Base-by-base conservation (phyloP, 257 asterid genomes). In the Datura wrightii region DNA sequence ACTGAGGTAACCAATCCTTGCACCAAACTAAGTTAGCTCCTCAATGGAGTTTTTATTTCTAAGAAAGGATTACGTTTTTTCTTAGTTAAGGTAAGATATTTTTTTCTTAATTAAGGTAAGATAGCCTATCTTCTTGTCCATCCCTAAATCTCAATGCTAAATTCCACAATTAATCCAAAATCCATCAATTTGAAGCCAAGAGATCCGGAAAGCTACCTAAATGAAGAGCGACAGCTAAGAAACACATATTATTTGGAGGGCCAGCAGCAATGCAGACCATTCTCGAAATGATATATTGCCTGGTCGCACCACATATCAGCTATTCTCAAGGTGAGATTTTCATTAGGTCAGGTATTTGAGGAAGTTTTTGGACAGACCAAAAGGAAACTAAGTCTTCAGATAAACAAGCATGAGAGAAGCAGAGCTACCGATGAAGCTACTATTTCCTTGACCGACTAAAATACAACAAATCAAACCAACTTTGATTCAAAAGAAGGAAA, bases 181-280 rank as follows among this genome's bases (percentile, higher is more conserved):
- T 63, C 71, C 10, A 63, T 63, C 71, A 63, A 63, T 16, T 31
- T 63, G 44, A 63, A 63, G 71, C 71, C n/a, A 63, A 31, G 71
- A 63, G 71, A 34, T 63, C 42, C 71, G n/a, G n/a, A 34, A 63
- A 34, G 44, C 71, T 63, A 34, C 71, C 71, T 11, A 63, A 63
- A 63, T 63, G 44, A 63, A 63, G 71, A 63, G 71, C 5, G 2
- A 63, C 44, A 63, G 71, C n/a, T 11, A 42, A 63, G 71, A 63
- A 63, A 63, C 71, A 63, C 8, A 11, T 62, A 31, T 63, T 63
- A 34, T 63, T 63, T 63, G 71, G 71, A 34, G 71, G 71, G 71
- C 71, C 44, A 63, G n/a, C 44, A 63, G 44, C 71, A 63, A 11
- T 63, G 42, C 44, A 63, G 0, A 7, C n/a, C 71, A 63, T 63